Percentiles rank a stretch among this genome's conserved stretches.
phyloP scores from a whole-genome alignment of 352 stramenopile species.

The Thraustochytrium aureum region DNA sequence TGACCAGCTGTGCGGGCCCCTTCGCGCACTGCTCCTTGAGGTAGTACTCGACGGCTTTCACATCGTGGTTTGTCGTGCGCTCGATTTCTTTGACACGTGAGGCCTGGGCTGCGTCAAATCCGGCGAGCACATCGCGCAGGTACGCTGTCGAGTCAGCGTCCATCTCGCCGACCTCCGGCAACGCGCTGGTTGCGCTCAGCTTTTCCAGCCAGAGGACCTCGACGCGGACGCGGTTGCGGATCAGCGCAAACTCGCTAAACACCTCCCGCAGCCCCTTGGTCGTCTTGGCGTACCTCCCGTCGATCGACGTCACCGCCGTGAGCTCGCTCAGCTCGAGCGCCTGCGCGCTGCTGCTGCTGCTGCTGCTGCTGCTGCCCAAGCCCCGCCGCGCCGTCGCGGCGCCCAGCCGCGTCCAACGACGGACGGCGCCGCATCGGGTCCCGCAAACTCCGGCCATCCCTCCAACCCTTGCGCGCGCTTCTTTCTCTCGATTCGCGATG shows the following conservation, averaged over 20 bases:
- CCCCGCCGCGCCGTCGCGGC: too few species aligned
- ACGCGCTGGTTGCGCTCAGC: constrained; percentile 39
- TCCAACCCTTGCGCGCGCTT: neutral
- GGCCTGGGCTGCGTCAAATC: constrained; percentile 55
- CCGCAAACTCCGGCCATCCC: neutral
- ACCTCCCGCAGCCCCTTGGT: constrained; percentile 11
- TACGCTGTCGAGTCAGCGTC: constrained; percentile 43
- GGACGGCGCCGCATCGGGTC: neutral
- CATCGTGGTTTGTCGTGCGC: constrained; percentile 62
- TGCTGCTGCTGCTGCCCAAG: neutral
- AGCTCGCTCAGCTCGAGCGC: constrained; percentile 36
- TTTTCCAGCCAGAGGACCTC: constrained; percentile 59
- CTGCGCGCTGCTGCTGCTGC: neutral
- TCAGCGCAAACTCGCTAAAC: constrained; percentile 56
- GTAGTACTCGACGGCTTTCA: constrained; percentile 64
- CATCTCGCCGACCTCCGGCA: constrained; percentile 50
- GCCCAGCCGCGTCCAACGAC: neutral
- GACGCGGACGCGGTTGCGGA: constrained; percentile 60
- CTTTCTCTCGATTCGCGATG: neutral
- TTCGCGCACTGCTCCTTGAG: constrained; percentile 60
- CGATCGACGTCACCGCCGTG: constrained; percentile 44
- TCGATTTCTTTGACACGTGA: constrained; percentile 62
- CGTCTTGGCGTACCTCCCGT: constrained; percentile 33
- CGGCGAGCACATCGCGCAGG: constrained; percentile 49
- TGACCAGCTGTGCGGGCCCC: constrained; percentile 47